Evolutionary conservation across 306 rosid genomes (phyloP).

Genomic region (Cicer bijugum): DNA sequence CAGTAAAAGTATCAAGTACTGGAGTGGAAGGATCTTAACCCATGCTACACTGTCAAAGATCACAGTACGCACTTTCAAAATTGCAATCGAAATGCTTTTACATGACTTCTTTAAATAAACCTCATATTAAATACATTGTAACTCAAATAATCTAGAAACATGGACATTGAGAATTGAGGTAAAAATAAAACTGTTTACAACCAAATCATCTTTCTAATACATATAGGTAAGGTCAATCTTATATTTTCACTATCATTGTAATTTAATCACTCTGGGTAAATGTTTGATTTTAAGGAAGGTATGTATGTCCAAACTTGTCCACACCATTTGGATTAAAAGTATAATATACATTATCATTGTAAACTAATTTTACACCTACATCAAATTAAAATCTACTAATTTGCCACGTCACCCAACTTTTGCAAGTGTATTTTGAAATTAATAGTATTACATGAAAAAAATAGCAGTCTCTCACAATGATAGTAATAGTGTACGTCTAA

Average conservation of each 20-base stretch:
- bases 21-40: background rate
- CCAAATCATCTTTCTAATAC: conserved; percentile 11
- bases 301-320: background rate
- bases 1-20: background rate
- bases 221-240: background rate
- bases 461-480: no score
- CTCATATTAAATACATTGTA: background rate
- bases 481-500: no score
- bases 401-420: no score
- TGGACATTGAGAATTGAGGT: background rate
- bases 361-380: no score
- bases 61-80: conserved; percentile 11
- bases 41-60: background rate
- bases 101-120: background rate
- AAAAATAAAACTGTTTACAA: background rate
- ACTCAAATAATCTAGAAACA: conserved; percentile 2
- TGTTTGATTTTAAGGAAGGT: background rate
- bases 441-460: no score
- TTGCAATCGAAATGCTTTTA: background rate
- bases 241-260: background rate
- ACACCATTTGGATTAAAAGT: background rate
- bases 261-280: background rate
- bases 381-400: no score
- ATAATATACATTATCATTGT: no score
- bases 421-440: no score